A percentile compares a stretch with the other conserved stretches of the same genome.
Evolutionary conservation across 2,329 filamentous ascomycete genomes (phyloP).

Genomic region (Aureobasidium sp.): DNA sequence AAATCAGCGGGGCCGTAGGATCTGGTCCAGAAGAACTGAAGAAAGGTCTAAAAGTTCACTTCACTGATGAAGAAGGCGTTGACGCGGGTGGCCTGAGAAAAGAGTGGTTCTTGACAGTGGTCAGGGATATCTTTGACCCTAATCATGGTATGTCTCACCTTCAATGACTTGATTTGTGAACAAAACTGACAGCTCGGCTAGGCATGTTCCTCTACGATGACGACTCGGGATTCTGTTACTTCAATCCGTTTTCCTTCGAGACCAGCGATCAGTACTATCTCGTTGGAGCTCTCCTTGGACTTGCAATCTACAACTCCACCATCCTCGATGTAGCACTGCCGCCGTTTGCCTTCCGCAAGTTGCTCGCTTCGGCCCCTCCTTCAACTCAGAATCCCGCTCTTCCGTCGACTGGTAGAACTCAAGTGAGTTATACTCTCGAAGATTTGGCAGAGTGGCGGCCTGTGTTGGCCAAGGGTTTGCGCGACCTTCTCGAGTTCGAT

Average conservation of each 20-base stretch:
- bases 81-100: constrained; percentile 86
- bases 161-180: neutral
- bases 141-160: constrained; percentile 63
- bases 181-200: constrained; percentile 28
- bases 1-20: constrained; percentile 78
- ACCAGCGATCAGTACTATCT: constrained; percentile 88
- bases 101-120: constrained; percentile 87
- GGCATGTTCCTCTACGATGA: constrained; percentile 92
- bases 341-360: constrained; percentile 81
- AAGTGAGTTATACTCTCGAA: constrained; percentile 67
- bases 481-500: constrained; percentile 71
- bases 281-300: constrained; percentile 76
- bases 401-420: constrained; percentile 25
- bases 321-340: constrained; percentile 84
- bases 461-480: constrained; percentile 64
- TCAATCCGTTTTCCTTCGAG: constrained; percentile 84
- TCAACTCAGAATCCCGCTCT: constrained; percentile 43
- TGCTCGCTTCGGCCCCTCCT: constrained; percentile 68
- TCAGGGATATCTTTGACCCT: constrained; percentile 84
- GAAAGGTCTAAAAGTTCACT: constrained; percentile 79
- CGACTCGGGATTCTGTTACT: constrained; percentile 85
- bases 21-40: constrained; percentile 79
- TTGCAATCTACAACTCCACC: constrained; percentile 92
- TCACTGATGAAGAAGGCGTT: constrained; percentile 81
- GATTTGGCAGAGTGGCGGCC: constrained; percentile 80